Percentiles rank a stretch among this genome's conserved stretches.
These are phyloP conservation scores for Kuraishia borneana DNA, from an alignment of 805 yeast species.

Conservation along the genomic window DNA sequence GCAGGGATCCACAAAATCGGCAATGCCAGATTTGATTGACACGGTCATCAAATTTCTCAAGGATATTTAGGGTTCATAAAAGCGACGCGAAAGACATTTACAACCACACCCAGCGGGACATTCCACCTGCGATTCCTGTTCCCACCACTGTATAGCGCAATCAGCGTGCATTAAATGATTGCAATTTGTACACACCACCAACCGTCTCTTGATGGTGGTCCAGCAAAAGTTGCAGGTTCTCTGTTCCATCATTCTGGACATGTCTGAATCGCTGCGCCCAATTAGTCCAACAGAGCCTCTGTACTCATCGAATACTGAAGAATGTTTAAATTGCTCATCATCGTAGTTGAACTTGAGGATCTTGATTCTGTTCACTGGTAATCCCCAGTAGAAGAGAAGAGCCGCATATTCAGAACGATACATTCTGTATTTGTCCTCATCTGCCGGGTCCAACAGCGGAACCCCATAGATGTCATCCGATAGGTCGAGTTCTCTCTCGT, in stretches of 20 bases:
- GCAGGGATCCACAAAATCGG: conserved; percentile 15
- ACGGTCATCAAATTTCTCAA: not conserved
- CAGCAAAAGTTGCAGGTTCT: conserved; percentile 60
- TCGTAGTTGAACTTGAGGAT: conserved; percentile 56
- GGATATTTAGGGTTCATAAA: not conserved
- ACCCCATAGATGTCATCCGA: conserved; percentile 29
- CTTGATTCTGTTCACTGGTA: conserved; percentile 70
- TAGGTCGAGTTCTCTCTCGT: conserved; percentile 30
- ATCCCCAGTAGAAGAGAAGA: conserved; percentile 72
- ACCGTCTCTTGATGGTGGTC: conserved; percentile 43
- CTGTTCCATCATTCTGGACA: conserved; percentile 4
- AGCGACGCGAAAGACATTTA: conserved; percentile 29
- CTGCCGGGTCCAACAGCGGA: conserved; percentile 28
- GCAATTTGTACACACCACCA: conserved; percentile 62
- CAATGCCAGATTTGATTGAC: not conserved
- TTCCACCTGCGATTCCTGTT: conserved; percentile 27
- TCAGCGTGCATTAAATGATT: conserved; percentile 68
- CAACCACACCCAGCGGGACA: conserved; percentile 90
- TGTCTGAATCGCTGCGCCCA: conserved; percentile 1
- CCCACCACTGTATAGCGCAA: conserved; percentile 83
- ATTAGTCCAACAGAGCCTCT: conserved; percentile 21
- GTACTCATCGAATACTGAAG: conserved; percentile 21
- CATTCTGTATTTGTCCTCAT: conserved; percentile 21
- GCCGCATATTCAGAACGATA: conserved; percentile 68
- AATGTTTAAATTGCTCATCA: conserved; percentile 6